These are phyloP conservation scores for Arabidopsis suecica DNA, from an alignment of 345 rosid genomes.

Conservation along the genomic window DNA sequence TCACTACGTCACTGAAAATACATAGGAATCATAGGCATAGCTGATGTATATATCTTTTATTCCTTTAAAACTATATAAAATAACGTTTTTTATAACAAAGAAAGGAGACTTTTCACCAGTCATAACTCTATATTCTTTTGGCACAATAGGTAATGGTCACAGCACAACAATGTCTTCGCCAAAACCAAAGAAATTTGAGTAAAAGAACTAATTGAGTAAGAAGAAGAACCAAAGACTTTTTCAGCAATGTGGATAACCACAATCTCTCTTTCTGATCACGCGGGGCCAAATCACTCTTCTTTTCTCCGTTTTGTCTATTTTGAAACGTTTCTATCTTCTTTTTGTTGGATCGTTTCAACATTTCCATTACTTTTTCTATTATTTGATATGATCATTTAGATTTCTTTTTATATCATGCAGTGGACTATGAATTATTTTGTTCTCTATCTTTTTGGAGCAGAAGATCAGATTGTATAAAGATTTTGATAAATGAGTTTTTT, in stretches of 20 bases:
- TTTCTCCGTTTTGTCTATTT: constrained; percentile 20
- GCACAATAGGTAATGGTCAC: constrained; percentile 6
- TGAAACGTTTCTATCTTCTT: constrained; percentile 25
- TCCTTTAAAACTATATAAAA: no score
- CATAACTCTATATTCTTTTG: not conserved
- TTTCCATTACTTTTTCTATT: constrained; percentile 11
- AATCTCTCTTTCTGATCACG: not conserved
- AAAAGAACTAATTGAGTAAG: constrained; percentile 2
- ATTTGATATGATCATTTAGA: constrained; percentile 19
- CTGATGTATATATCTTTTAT: no score
- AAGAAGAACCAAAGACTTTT: constrained; percentile 41
- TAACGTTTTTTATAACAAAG: not conserved
- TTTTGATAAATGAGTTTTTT: constrained; percentile 1
- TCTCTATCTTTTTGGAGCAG: not conserved
- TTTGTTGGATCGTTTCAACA: constrained; percentile 18
- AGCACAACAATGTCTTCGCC: constrained; percentile 38
- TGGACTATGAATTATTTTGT: not conserved
- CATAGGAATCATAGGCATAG: no score
- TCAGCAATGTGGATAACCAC: constrained; percentile 43
- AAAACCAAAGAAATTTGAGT: constrained; percentile 9
- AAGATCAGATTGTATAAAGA: not conserved
- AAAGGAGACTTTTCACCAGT: not conserved
- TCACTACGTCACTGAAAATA: no score
- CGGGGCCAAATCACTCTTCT: constrained; percentile 36
- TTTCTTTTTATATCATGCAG: not conserved